Base-by-base conservation (phyloP, 352 stramenopile genomes). In the Globisporangium irregulare region DNA sequence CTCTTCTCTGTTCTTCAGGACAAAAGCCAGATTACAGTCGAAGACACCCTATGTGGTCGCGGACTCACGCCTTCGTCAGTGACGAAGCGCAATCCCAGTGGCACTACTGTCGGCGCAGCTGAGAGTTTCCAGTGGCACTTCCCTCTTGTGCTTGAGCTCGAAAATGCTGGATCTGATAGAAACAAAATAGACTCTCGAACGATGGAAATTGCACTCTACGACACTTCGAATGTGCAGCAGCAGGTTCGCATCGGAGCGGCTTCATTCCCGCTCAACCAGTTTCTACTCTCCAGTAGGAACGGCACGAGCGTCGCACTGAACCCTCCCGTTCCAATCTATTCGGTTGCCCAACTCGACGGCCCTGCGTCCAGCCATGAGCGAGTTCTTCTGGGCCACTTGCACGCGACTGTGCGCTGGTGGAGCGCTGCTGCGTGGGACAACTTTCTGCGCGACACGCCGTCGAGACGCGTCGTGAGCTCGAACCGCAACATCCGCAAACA, bases 381-480 rank as follows among this genome's bases (percentile, higher is more conserved):
- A 48, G 22, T 69, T 27, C 38, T 72, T 1, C 32, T 84, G 10
- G 79, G 72, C 7, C 69, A 79, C 18, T 36, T 82, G 3, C 58
- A 74, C 12, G 64, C 70, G 15, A 66, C 65, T 0, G 59, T 89
- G 4, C 82, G 86, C 14, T 81, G 69, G 41, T 94, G 86, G 86
- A 62, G 77, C 25, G 18, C 68, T n/a, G n/a, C 15, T 3, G 56
- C 78, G 29, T 93, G 85, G 83, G 51, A 54, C 0, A 4, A 56
- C 12, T 92, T 92, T 58, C 46, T 79, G 22, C 56, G 57, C 36
- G 69, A 73, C 4, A 74, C 71, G 9, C 62, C 71, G 1, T 63
- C 53, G 38, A 72, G 86, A 59, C 81, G 84, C n/a, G 69, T 93
- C 25, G 70, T 94, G 59, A 87, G 82, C 63, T 90, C 82, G 1